A percentile compares a stretch with the other conserved stretches of the same genome.
phyloP scores from a whole-genome alignment of 345 rosid species.

The Aquilaria malaccensis region DNA sequence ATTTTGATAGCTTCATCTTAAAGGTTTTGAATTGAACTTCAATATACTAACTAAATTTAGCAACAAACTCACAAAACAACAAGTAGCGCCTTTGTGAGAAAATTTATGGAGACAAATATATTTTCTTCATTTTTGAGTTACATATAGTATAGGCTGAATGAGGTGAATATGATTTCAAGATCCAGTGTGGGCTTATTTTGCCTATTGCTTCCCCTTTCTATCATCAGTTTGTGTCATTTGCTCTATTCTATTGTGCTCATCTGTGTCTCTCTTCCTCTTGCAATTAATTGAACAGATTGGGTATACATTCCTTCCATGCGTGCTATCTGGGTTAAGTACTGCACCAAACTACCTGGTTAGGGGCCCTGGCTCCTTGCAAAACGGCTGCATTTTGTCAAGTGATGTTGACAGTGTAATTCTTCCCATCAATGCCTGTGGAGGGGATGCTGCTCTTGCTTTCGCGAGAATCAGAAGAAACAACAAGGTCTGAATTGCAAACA shows the following conservation, averaged over 20 bases:
- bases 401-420: conserved; percentile 55
- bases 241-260: neutral
- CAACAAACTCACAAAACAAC: too few species aligned
- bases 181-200: neutral
- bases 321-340: conserved; percentile 51
- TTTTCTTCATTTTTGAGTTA: too few species aligned
- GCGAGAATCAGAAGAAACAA: conserved; percentile 34
- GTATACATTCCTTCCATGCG: conserved; percentile 56
- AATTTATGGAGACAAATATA: too few species aligned
- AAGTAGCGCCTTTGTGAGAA: too few species aligned
- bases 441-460: conserved; percentile 57
- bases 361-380: conserved; percentile 20
- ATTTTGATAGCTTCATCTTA: too few species aligned
- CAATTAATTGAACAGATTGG: conserved; percentile 31
- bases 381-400: conserved; percentile 31
- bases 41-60: too few species aligned
- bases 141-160: too few species aligned
- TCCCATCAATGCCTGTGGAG: conserved; percentile 51
- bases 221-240: neutral
- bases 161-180: too few species aligned
- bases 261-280: neutral
- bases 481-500: conserved; percentile 19
- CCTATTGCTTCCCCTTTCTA: too few species aligned
- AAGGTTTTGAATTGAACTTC: too few species aligned
- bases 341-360: conserved; percentile 45